phyloP scores from a whole-genome alignment of 176 grass and related monocot genomes.

The Coix lacrymajobi region DNA sequence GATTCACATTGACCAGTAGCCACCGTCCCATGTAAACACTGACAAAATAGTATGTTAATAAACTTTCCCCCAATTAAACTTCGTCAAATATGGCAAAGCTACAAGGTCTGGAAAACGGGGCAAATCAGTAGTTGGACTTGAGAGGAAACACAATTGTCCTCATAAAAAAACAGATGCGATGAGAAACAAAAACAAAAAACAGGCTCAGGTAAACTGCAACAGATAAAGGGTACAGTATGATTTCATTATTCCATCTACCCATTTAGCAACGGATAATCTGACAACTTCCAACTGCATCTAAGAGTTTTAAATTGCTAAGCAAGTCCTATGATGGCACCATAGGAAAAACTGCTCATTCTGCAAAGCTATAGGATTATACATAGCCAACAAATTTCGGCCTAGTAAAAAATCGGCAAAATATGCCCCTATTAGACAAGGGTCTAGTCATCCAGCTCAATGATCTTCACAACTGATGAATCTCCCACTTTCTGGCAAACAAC shows the following conservation, averaged over 20 bases:
- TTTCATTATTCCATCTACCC: constrained; percentile 29
- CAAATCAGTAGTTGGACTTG: too few relatives aligned
- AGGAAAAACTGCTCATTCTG: constrained; percentile 25
- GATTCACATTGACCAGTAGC: neutral
- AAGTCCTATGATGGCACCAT: constrained; percentile 15
- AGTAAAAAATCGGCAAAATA: constrained; percentile 30
- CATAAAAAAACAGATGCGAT: neutral
- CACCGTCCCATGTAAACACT: too few relatives aligned
- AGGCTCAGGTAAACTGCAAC: neutral
- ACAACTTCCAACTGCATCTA: neutral
- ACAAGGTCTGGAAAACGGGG: neutral
- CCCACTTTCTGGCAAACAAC: constrained; percentile 90
- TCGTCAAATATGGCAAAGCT: neutral
- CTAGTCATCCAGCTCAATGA: constrained; percentile 92
- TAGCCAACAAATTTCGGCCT: constrained; percentile 19
- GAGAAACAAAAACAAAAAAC: neutral
- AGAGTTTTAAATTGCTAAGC: neutral
- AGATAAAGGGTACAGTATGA: neutral
- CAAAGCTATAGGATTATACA: constrained; percentile 29
- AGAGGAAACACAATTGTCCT: neutral
- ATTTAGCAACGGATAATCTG: constrained; percentile 5
- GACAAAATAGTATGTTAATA: neutral
- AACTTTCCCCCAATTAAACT: neutral
- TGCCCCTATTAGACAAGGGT: constrained; percentile 11
- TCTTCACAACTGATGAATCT: constrained; percentile 96